Base-by-base conservation (phyloP, 23 red algal genomes). In the Agarophyton chilense region DNA sequence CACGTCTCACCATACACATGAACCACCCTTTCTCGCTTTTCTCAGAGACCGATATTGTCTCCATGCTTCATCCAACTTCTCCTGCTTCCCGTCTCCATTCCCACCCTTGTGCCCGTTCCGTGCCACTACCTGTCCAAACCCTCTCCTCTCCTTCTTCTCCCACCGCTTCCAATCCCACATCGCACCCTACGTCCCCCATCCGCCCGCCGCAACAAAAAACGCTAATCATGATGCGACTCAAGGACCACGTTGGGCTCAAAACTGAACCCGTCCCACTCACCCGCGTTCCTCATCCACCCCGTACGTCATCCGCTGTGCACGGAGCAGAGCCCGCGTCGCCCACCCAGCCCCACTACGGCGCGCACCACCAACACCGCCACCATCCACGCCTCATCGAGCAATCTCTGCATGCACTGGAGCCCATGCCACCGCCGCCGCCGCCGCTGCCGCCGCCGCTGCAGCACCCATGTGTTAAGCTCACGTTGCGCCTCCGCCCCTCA, bases 31-130 rank as follows among this genome's bases (percentile, higher is more conserved):
- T 89, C 58, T 25, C 53, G 58, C 85, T 89, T 10, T 89, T 77
- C 60, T 89, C 85, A 8, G 85, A 89, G 73, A 35, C 85, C 21
- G 85, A 89, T 77, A 38, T 89, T 14, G 72, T 89, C 33, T 43
- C 44, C 10, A 49, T 89, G 49, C 63, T 89, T 14, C 32, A 68
- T 39, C 19, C n/a, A 6, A 22, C 7, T 31, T 8, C 56, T 4
- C 19, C 7, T 31, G 8, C 56, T 31, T 31, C 4, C 19, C 56
- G 19, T 17, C 56, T n/a, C 56, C 8, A 6, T 4, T 61, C 9
- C 19, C 56, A 31, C 56, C 56, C 56, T 47, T 12, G 6, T 47
- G 44, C n/a, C n/a, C n/a, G n/a, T n/a, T n/a, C n/a, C n/a, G n/a
- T n/a, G 55, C 14, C n/a, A 7, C 51, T 21, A 13, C 3, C 51